Evolutionary conservation across 139 green algal genomes (phyloP).

Genomic region (Coccomyxa sp.): DNA sequence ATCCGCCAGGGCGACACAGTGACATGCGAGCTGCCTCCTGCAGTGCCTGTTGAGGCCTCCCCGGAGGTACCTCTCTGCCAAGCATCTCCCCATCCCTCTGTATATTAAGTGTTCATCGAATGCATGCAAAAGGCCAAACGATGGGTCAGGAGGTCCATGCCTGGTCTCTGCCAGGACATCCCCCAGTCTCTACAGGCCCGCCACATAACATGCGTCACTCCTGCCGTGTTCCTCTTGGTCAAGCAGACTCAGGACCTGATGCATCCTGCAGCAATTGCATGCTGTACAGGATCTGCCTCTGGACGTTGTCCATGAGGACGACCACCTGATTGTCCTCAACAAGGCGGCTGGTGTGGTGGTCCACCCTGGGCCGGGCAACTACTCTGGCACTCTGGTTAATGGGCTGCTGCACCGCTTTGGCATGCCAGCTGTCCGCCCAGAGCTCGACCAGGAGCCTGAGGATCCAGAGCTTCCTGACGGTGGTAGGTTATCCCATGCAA

Average conservation of each 20-base stretch:
- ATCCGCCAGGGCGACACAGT: conserved; percentile 67
- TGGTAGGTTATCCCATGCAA: background rate
- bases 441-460: background rate
- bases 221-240: too few species aligned
- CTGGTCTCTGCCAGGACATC: too few species aligned
- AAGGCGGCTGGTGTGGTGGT: conserved; percentile 92
- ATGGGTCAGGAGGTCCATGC: too few species aligned
- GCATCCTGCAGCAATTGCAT: too few species aligned
- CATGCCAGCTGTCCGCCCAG: conserved; percentile 41
- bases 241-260: too few species aligned
- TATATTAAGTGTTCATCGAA: too few species aligned
- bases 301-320: conserved; percentile 90
- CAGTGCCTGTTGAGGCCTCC: conserved; percentile 48
- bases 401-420: conserved; percentile 89
- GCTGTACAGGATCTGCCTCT: conserved; percentile 70
- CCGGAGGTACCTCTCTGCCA: conserved; percentile 49
- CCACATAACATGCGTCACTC: too few species aligned
- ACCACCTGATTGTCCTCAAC: conserved; percentile 90
- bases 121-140: too few species aligned
- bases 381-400: conserved; percentile 94
- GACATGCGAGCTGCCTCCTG: conserved; percentile 33
- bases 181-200: too few species aligned
- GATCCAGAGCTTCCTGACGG: background rate
- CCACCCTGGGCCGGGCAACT: conserved; percentile 75
- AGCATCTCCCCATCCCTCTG: too few species aligned